A percentile compares a stretch with the other conserved stretches of the same genome.
Conservation (phyloP, 2,329 filamentous ascomycete species). For the Colletotrichum cereale region DNA sequence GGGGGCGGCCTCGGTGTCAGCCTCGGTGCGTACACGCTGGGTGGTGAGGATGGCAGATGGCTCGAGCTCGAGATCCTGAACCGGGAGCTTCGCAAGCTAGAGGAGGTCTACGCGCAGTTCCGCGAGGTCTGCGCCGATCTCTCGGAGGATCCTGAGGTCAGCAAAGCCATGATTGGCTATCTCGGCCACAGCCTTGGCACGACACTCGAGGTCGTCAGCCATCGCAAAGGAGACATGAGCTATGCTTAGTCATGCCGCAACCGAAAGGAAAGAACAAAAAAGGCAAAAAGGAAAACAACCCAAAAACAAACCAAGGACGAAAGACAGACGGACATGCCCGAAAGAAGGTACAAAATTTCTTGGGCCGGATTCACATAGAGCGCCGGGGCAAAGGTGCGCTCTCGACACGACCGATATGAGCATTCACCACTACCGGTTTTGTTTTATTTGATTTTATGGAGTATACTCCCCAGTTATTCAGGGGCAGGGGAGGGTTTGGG, state of each 20-base stretch:
- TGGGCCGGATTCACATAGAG: conserved; percentile 1
- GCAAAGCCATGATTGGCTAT: conserved; percentile 60
- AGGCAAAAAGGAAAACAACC: not conserved
- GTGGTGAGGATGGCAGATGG: conserved; percentile 60
- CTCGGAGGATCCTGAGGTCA: conserved; percentile 57
- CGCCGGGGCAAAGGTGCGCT: not conserved
- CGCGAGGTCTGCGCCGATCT: conserved; percentile 56
- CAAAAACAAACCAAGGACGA: not conserved
- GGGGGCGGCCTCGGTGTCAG: conserved; percentile 52
- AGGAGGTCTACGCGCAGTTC: conserved; percentile 60
- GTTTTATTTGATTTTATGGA: not conserved
- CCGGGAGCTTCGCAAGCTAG: conserved; percentile 62
- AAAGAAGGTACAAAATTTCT: conserved; percentile 2
- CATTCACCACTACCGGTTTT: conserved; percentile 19
- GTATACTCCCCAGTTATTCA: not conserved
- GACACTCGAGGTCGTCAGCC: conserved; percentile 56
- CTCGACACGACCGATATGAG: conserved; percentile 34
- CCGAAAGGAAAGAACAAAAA: not conserved
- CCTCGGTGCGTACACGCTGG: conserved; percentile 59
- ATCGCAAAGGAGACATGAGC: conserved; percentile 50
- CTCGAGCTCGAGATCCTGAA: conserved; percentile 61
- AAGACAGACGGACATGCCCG: not conserved
- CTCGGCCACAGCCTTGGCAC: conserved; percentile 58
- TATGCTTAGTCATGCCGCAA: conserved; percentile 42
- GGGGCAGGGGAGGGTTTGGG: not conserved